Conservation (phyloP, 805 yeast species). For the Ogataea methylovora region DNA sequence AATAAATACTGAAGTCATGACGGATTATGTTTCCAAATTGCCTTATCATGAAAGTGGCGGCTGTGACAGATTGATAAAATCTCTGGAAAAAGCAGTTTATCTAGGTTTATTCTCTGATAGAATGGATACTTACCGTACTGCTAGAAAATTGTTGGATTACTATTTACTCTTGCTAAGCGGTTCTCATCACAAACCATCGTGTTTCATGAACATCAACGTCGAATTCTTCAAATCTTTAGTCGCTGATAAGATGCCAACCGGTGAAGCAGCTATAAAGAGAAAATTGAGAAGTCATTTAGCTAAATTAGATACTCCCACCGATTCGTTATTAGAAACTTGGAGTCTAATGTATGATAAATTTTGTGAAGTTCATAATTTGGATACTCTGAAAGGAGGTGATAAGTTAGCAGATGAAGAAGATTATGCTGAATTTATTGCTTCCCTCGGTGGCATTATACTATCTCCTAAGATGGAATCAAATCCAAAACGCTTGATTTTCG, state of each 20-base stretch:
- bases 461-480: constrained; percentile 19
- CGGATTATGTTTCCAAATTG: background rate
- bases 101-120: constrained; percentile 45
- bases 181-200: constrained; percentile 12
- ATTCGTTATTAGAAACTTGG: constrained; percentile 35
- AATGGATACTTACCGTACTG: constrained; percentile 39
- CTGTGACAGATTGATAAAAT: constrained; percentile 27
- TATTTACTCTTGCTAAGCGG: constrained; percentile 15
- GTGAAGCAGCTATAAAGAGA: constrained; percentile 69
- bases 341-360: constrained; percentile 32
- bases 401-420: constrained; percentile 20
- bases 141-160: constrained; percentile 32
- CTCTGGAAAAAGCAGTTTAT: constrained; percentile 44
- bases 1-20: constrained; percentile 1
- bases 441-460: constrained; percentile 59
- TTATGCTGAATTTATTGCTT: constrained; percentile 66
- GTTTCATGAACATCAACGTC: constrained; percentile 23
- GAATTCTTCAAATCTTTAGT: constrained; percentile 36
- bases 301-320: constrained; percentile 25
- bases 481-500: constrained; percentile 19
- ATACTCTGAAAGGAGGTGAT: background rate
- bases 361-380: constrained; percentile 8
- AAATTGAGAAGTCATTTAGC: constrained; percentile 41
- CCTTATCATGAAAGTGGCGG: constrained; percentile 15
- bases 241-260: constrained; percentile 55